Evolutionary conservation across 495 filamentous ascomycete genomes (phyloP), one percentile per base, ranked within the genome.

Genomic region (Antarctomyces pellizariae): DNA sequence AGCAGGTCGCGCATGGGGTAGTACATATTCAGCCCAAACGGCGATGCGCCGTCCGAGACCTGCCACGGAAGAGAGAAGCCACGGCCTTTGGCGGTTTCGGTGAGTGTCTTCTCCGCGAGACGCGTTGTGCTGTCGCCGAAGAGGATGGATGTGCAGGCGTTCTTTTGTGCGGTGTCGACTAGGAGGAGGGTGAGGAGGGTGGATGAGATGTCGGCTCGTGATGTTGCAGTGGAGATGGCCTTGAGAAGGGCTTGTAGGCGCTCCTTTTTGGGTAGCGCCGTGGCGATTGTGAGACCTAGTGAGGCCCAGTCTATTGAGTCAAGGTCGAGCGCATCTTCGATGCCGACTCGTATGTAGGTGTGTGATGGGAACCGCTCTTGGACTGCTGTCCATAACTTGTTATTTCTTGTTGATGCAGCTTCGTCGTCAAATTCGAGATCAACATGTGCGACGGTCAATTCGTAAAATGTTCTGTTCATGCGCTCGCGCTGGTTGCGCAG

Each of bases 71-170:
- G 40, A 7, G 71, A 62, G 32, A 71, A 74, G 0, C 83, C 86
- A 3, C 86, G 60, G 0, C 86, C 86, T 48, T 93, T 92, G 4
- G 89, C 80, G 2, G 80, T 76, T 44, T 82, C 75, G 1, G 77
- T 56, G 2, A 97, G 66, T 3, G 78, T 76, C 36, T 75, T 74
- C 37, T 84, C 75, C 3, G 86, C 84, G 13, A 97, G 62, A 7
- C 72, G 61, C 5, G 78, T 93, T 6, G 89, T 89, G 24, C 67
- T 78, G 50, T 86, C 68, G 9, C 78, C 84, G 50, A 84, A 75
- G 0, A 93, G 43, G 14, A 95, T 58, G 11, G 62, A 59, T 29
- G 69, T 59, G 42, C 72, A 84, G n/a, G 37, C 45, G 13, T 55
- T 37, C 2, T 44, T 39, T 27, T 62, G 56, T 9, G 79, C 76